phyloP scores from a whole-genome alignment of 352 stramenopile species.

The Elongisporangium senticosum region DNA sequence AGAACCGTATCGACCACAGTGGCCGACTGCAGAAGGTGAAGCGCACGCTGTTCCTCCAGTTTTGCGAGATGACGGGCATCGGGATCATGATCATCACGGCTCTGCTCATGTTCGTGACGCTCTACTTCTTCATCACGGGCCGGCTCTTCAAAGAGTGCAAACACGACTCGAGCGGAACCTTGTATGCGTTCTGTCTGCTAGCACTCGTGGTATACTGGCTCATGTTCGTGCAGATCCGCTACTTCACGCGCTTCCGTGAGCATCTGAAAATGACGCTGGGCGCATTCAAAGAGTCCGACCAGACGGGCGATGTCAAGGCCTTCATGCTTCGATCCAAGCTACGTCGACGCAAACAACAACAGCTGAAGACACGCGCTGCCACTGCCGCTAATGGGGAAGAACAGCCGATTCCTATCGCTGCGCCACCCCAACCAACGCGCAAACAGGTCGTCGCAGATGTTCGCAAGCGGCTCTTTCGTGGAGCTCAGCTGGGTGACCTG shows the following conservation, averaged over 20 bases:
- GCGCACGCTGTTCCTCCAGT: conserved; percentile 66
- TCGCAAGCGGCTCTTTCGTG: conserved; percentile 68
- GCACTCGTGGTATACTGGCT: conserved; percentile 51
- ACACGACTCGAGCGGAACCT: conserved; percentile 19
- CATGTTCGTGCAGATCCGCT: conserved; percentile 58
- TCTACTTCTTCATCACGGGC: conserved; percentile 52
- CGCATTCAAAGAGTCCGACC: conserved; percentile 75
- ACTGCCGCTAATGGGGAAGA: conserved; percentile 3
- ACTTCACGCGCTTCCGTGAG: conserved; percentile 74
- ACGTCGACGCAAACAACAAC: conserved; percentile 34
- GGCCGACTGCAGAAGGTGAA: conserved; percentile 73
- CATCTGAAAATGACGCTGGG: conserved; percentile 84
- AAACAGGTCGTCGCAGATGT: conserved; percentile 44
- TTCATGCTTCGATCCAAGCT: conserved; percentile 59
- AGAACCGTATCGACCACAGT: conserved; percentile 51
- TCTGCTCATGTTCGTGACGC: conserved; percentile 36
- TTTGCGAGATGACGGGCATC: conserved; percentile 68
- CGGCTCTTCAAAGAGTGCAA: conserved; percentile 48
- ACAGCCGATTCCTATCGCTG: conserved; percentile 2
- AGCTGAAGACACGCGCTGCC: conserved; percentile 15
- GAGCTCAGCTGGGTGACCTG: conserved; percentile 61
- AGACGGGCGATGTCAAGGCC: conserved; percentile 72
- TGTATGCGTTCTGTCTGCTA: conserved; percentile 42
- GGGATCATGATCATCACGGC: conserved; percentile 46
- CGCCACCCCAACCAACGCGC: not conserved